phyloP scores from a whole-genome alignment of 23 red algal species.

The Chondrus crispus region DNA sequence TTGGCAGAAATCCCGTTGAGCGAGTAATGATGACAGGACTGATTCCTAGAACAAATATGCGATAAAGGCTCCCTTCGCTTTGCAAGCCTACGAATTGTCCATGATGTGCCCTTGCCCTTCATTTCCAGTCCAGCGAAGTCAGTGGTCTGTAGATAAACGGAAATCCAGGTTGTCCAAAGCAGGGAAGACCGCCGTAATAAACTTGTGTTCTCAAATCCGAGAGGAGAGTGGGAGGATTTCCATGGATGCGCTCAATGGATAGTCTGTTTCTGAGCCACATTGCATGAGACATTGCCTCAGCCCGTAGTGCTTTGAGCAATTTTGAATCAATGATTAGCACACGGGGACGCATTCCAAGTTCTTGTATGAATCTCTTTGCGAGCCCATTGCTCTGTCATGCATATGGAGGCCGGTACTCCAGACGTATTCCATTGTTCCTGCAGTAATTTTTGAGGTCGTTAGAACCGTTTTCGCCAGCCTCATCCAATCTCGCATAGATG shows the following conservation, averaged over 20 bases:
- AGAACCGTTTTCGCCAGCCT: not conserved
- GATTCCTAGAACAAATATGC: not conserved
- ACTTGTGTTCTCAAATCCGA: not conserved
- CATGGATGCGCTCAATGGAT: not conserved
- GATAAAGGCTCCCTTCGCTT: not conserved
- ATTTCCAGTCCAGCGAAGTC: not conserved
- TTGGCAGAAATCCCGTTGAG: not conserved
- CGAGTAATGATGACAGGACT: not conserved
- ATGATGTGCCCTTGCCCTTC: not conserved
- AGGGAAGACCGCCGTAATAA: not conserved
- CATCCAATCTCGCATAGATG: not conserved
- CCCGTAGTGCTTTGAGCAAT: not conserved
- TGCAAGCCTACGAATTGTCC: not conserved
- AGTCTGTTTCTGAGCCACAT: not conserved
- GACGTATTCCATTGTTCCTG: not conserved
- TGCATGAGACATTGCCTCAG: not conserved
- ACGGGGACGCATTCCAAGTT: not conserved
- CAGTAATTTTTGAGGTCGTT: not conserved
- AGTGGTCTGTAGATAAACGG: not conserved
- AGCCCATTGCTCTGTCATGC: not conserved
- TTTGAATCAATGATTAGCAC: not conserved
- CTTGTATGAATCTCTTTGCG: not conserved
- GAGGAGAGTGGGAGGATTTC: not conserved
- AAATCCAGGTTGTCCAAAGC: not conserved
- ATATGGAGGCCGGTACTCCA: not conserved